Conservation (phyloP, 768 basidiomycete species). For the Russula earlei region DNA sequence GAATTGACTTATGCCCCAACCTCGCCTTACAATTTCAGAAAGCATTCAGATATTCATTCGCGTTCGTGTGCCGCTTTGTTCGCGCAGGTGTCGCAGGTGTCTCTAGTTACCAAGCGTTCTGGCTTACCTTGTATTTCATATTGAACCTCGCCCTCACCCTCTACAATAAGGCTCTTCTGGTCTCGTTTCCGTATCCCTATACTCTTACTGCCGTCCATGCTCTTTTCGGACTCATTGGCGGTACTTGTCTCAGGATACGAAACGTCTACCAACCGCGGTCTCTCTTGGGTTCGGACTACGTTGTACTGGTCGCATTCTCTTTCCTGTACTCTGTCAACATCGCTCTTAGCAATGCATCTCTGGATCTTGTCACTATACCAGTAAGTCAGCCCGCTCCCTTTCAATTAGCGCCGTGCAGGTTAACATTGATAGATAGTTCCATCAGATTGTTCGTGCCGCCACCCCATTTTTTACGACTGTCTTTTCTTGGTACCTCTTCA, state of each 20-base stretch:
- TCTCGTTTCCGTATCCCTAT: conserved; percentile 92
- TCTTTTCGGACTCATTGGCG: conserved; percentile 75
- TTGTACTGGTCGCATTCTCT: conserved; percentile 73
- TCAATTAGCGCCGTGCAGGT: neutral
- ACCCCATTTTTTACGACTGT: conserved; percentile 89
- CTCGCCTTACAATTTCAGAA: neutral
- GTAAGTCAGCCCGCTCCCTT: conserved; percentile 36
- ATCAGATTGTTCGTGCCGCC: conserved; percentile 90
- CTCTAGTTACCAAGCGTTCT: conserved; percentile 29
- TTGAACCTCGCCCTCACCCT: conserved; percentile 90
- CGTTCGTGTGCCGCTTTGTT: neutral
- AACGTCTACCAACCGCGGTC: conserved; percentile 51
- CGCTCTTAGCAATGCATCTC: conserved; percentile 84
- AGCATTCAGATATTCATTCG: neutral
- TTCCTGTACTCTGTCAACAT: conserved; percentile 91
- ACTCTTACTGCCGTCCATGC: conserved; percentile 90
- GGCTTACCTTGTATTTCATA: conserved; percentile 77
- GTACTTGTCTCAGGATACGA: conserved; percentile 49
- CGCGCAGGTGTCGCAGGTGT: neutral
- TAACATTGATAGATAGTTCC: conserved; percentile 52
- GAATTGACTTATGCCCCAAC: neutral
- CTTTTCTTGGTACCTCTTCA: conserved; percentile 62
- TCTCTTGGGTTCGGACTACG: conserved; percentile 41
- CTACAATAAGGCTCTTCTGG: conserved; percentile 90
- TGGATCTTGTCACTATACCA: conserved; percentile 82